Evolutionary conservation across 805 yeast genomes (phyloP).

Genomic region (Myxozyma neotropica): DNA sequence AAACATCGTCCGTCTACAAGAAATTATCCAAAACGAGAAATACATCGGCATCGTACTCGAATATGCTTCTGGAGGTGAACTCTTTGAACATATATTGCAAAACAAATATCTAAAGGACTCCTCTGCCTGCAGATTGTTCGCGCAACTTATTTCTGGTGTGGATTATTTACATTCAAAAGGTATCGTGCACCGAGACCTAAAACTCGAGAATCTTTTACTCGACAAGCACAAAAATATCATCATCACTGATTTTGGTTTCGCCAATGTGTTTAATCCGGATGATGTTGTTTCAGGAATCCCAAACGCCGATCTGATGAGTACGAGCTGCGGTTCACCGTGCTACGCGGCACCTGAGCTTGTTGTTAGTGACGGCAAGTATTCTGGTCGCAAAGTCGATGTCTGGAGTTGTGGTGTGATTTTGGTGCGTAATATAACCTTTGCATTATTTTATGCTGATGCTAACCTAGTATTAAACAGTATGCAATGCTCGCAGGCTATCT

Average conservation of each 20-base stretch:
- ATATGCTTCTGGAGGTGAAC: conserved; percentile 96
- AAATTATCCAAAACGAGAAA: conserved; percentile 89
- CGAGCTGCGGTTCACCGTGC: conserved; percentile 97
- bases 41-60: conserved; percentile 96
- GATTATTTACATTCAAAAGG: conserved; percentile 84
- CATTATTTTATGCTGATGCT: neutral
- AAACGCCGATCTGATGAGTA: conserved; percentile 75
- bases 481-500: conserved; percentile 97
- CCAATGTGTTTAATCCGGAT: conserved; percentile 64
- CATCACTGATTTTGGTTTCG: conserved; percentile 93
- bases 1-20: conserved; percentile 86
- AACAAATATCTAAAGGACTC: conserved; percentile 86
- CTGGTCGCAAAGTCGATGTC: conserved; percentile 90
- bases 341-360: conserved; percentile 98
- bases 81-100: conserved; percentile 86
- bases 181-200: conserved; percentile 74
- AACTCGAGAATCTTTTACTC: conserved; percentile 70
- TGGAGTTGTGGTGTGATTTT: conserved; percentile 97
- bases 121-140: conserved; percentile 82
- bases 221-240: conserved; percentile 86
- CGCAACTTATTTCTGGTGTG: conserved; percentile 92
- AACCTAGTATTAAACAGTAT: conserved; percentile 45
- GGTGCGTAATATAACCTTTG: too few relatives aligned
- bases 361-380: conserved; percentile 80
- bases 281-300: conserved; percentile 23